These are phyloP conservation scores for Naumovozyma baii DNA, from an alignment of 805 yeast species.

Conservation along the genomic window DNA sequence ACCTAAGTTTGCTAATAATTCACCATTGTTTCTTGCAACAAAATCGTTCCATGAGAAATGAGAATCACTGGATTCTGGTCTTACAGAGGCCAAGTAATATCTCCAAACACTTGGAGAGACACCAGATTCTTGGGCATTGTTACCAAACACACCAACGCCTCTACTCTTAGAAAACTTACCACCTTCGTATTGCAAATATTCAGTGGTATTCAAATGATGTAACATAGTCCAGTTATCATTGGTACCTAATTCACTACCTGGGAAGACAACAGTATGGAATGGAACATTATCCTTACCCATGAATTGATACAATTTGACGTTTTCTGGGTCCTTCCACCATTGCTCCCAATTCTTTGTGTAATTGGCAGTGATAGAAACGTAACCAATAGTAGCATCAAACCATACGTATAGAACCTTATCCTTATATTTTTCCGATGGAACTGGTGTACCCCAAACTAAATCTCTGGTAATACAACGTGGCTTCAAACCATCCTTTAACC, in stretches of 20 bases:
- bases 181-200: conserved; percentile 92
- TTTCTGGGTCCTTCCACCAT: conserved; percentile 95
- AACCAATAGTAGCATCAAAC: conserved; percentile 98
- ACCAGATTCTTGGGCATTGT: conserved; percentile 91
- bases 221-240: conserved; percentile 81
- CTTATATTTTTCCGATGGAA: conserved; percentile 76
- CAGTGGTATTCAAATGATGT: conserved; percentile 88
- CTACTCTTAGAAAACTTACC: conserved; percentile 98
- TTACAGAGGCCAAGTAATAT: conserved; percentile 80
- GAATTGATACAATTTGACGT: conserved; percentile 84
- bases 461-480: conserved; percentile 98
- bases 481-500: conserved; percentile 88
- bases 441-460: conserved; percentile 97
- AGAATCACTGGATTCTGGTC: conserved; percentile 94
- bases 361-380: conserved; percentile 90
- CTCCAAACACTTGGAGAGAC: conserved; percentile 93
- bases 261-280: conserved; percentile 97
- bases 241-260: conserved; percentile 85
- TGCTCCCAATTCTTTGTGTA: conserved; percentile 70
- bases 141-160: conserved; percentile 96
- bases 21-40: conserved; percentile 87
- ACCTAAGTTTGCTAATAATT: conserved; percentile 90
- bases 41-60: conserved; percentile 97
- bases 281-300: conserved; percentile 99
- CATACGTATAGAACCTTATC: conserved; percentile 94